Base-by-base conservation (phyloP, 805 yeast species). In the Metschnikowia cerradonensis region DNA sequence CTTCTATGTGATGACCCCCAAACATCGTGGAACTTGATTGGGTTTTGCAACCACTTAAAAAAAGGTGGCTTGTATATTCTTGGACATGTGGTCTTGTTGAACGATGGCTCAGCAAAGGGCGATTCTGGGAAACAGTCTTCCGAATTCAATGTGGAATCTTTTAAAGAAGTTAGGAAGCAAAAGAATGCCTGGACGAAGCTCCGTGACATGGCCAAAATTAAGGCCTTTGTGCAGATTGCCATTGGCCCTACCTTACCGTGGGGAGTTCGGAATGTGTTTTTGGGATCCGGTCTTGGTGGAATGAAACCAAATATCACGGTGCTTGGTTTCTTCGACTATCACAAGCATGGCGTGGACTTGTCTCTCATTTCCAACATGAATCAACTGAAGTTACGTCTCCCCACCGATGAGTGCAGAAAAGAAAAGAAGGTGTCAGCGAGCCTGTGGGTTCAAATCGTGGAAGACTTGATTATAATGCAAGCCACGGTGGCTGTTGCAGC, bases 241-340 rank as follows among this genome's bases (percentile, higher is more conserved):
- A 78, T 90, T 10, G 96, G 96, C 0, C 91, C 96, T 0, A 79
- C 86, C 1, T 75, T 94, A 39, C 86, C 90, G 0, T 92, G 98
- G 97, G 98, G 99, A 23, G 95, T 90, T 0, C 75, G 99, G 54
- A 92, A 92, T 64, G 90, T 94, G 8, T 90, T 81, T 52, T 67
- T 92, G 52, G 97, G 97, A 0, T 87, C 96, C 2, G 99, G 99
- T 0, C 73, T 94, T n/a, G 99, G 99, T 6, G 97, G 97, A 11
- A 94, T 94, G 99, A 86, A 82, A 60, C 99, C 99, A 1, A 94
- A 94, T 63, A 91, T 94, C 47, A 89, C 97, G 0, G 95, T 94
- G 0, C 53, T 94, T 32, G 98, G 98, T 0, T 90, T 90, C 61
- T 88, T 85, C 59, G 96, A 92, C 62, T 73, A 85, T 52, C 67